Base-by-base conservation (phyloP, 2,329 filamentous ascomycete species). In the Colletotrichum zoysiae region DNA sequence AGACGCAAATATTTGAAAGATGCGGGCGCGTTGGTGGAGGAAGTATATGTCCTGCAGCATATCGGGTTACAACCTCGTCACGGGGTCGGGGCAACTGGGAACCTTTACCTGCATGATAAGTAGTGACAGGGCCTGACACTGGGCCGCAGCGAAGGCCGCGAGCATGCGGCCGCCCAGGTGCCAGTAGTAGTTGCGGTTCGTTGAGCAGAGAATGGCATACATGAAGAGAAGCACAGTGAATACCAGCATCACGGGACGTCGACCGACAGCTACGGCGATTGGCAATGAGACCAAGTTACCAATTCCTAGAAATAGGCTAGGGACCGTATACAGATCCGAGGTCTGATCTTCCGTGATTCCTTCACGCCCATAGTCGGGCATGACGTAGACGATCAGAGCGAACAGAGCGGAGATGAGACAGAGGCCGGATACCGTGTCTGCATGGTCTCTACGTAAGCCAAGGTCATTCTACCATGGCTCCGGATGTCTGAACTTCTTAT, bases 281-380 rank as follows among this genome's bases (percentile, higher is more conserved):
- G 80, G 80, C 78, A 81, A 80, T n/a, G 78, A 77, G 20, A 81
- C 70, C n/a, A 81, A 46, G 61, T 78, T 78, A 5, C 76, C 76
- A 26, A 78, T 62, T 18, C 77, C 77, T 67, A 76, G 74, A 55
- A 78, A 76, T 2, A 80, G 75, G 1, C 74, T 75, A 0, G 79
- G 78, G 53, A 77, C 80, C 1, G 78, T 81, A 74, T 80, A 76
- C 23, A 81, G 73, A 48, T 77, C 76, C 7, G 67, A 70, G 2
- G 67, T 62, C 40, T 70, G 70, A 46, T 59, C 56, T 1, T 20
- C 51, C 14, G 66, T 78, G n/a, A 74, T 71, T 23, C 70, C 61
- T 14, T 67, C 56, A 20, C 69, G 67, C 12, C 76, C 60, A n/a
- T 75, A 76, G 33, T 69, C 26, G 0, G 76, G 75, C 56, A 76